Percentiles rank a stretch among this genome's conserved stretches.
Evolutionary conservation across 2,329 filamentous ascomycete genomes (phyloP).

Genomic region (Cercospora sp.): DNA sequence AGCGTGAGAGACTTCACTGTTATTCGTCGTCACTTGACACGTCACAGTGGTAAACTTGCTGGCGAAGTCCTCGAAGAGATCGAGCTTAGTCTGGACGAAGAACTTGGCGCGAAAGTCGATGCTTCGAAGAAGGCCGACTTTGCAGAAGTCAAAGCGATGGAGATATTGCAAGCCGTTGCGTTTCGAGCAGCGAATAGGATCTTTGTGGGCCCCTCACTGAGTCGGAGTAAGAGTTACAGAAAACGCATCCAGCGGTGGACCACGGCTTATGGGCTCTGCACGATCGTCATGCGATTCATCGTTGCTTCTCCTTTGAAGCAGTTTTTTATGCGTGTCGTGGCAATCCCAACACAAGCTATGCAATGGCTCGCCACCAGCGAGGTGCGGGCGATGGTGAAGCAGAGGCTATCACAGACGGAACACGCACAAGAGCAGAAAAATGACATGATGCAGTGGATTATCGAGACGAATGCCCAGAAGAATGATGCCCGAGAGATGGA

Average conservation of each 20-base stretch:
- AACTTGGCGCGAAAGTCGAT: slow-evolving; percentile 3
- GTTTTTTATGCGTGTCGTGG: slow-evolving; percentile 8
- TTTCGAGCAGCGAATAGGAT: slow-evolving; percentile 25
- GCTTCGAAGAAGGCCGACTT: not conserved
- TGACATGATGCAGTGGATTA: slow-evolving; percentile 26
- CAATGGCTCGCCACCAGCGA: slow-evolving; percentile 10
- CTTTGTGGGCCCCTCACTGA: slow-evolving; percentile 22
- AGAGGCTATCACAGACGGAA: not conserved
- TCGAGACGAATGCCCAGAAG: slow-evolving; percentile 15
- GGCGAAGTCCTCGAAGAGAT: slow-evolving; percentile 22
- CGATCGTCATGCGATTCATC: slow-evolving; percentile 11
- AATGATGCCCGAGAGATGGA: slow-evolving; percentile 10
- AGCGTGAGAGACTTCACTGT: slow-evolving; percentile 21
- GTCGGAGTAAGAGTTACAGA: slow-evolving; percentile 13
- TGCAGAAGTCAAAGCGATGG: slow-evolving; percentile 16
- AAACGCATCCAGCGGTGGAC: slow-evolving; percentile 17
- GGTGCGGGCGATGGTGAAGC: not conserved
- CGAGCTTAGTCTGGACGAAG: slow-evolving; percentile 4
- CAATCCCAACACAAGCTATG: slow-evolving; percentile 5
- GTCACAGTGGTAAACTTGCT: slow-evolving; percentile 17
- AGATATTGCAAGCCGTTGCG: slow-evolving; percentile 15
- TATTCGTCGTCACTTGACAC: slow-evolving; percentile 20
- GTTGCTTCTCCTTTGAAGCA: slow-evolving; percentile 5
- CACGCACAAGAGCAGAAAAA: slow-evolving; percentile 5
- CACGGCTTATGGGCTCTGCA: slow-evolving; percentile 15